A percentile compares a stretch with the other conserved stretches of the same genome.
Evolutionary conservation across 768 basidiomycete species (phyloP).

Genomic region (Thelephora aurantiotincta): DNA sequence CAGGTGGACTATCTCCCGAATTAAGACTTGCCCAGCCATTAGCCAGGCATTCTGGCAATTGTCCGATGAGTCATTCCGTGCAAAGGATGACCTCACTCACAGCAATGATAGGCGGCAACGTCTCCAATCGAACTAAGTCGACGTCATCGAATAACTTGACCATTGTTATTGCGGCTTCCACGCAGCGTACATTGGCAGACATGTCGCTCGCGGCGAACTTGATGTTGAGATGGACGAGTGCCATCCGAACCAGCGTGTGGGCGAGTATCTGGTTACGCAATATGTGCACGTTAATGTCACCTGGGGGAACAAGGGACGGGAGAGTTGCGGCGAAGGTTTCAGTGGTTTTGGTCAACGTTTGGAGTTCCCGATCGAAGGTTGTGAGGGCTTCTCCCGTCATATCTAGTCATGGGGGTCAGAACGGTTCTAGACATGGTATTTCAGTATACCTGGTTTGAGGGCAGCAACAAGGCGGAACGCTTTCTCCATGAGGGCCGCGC

Average conservation of each 20-base stretch:
- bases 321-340: not conserved
- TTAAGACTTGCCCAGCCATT: not conserved
- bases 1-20: not conserved
- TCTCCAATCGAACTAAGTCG: not conserved
- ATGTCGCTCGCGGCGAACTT: not conserved
- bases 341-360: not conserved
- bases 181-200: not conserved
- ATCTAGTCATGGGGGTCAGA: not conserved
- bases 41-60: not conserved
- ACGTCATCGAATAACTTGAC: not conserved
- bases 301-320: not conserved
- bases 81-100: not conserved
- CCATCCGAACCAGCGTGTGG: not conserved
- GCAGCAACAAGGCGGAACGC: constrained; percentile 36
- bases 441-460: constrained; percentile 16
- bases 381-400: not conserved
- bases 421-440: no score
- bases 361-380: not conserved
- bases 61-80: not conserved
- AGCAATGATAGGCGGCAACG: not conserved
- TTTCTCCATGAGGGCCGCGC: constrained; percentile 43
- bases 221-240: not conserved
- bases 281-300: not conserved
- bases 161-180: not conserved
- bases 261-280: not conserved